A percentile compares a stretch with the other conserved stretches of the same genome.
Evolutionary conservation across 176 grass and related monocot species (phyloP).

Genomic region (Coix lacrymajobi): DNA sequence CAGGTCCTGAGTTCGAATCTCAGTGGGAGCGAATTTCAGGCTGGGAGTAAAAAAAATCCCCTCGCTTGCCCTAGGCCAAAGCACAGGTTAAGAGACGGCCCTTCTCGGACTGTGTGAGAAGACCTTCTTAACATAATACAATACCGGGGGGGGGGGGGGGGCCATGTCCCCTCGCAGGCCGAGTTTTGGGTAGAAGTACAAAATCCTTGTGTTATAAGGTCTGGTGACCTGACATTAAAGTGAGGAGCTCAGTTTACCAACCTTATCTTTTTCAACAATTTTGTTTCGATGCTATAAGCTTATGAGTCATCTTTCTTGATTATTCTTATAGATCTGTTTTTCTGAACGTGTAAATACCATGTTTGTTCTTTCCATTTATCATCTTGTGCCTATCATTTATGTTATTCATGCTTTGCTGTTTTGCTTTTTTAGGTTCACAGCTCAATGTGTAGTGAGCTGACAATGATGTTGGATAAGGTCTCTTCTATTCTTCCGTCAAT

Average conservation of each 20-base stretch:
- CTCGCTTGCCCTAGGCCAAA: too few relatives aligned
- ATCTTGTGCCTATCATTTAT: slow-evolving; percentile 4
- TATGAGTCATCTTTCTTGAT: not conserved
- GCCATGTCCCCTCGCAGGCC: too few relatives aligned
- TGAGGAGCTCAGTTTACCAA: not conserved
- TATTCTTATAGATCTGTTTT: not conserved
- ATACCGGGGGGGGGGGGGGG: too few relatives aligned
- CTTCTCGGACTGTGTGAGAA: too few relatives aligned
- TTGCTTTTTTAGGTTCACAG: slow-evolving; percentile 61
- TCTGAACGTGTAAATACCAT: not conserved
- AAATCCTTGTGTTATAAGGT: not conserved
- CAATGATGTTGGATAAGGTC: slow-evolving; percentile 71
- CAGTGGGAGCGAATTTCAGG: too few relatives aligned
- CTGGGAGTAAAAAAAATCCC: too few relatives aligned
- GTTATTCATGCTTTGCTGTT: not conserved
- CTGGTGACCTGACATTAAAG: not conserved
- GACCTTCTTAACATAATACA: too few relatives aligned
- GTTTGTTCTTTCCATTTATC: not conserved
- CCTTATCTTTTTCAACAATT: not conserved
- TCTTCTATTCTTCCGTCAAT: slow-evolving; percentile 78
- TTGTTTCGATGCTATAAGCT: not conserved
- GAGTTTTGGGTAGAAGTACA: not conserved
- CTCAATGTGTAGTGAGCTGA: slow-evolving; percentile 61
- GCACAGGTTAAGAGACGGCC: too few relatives aligned
- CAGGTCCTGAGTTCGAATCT: too few relatives aligned